phyloP scores from a whole-genome alignment of 345 rosid species.

The Gynandropsis gynandra region DNA sequence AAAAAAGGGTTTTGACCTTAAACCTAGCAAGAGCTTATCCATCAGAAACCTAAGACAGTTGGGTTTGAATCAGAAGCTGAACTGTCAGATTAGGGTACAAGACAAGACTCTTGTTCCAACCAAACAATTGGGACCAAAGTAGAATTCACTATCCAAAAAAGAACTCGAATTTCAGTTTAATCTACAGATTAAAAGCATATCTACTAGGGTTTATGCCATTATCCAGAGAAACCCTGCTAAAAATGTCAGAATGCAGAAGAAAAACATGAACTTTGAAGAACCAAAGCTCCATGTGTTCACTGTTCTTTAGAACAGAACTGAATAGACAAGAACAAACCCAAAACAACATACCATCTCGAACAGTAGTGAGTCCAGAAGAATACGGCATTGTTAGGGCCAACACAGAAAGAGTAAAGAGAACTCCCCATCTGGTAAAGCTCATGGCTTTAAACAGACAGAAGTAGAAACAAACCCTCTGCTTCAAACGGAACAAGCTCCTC shows the following conservation, averaged over 20 bases:
- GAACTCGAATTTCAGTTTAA: no score
- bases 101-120: no score
- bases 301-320: background rate
- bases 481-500: slow-evolving; percentile 2
- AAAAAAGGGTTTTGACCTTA: slow-evolving; percentile 12
- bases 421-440: slow-evolving; percentile 34
- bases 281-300: slow-evolving; percentile 8
- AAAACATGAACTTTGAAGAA: slow-evolving; percentile 10
- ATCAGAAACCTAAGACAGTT: background rate
- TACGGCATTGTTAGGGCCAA: slow-evolving; percentile 35
- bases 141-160: no score
- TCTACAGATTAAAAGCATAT: no score
- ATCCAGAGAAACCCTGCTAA: no score
- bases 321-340: background rate
- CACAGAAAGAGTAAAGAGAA: slow-evolving; percentile 32
- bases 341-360: slow-evolving; percentile 48
- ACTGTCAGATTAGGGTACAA: no score
- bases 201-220: no score
- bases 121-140: no score
- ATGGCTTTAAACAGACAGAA: slow-evolving; percentile 24
- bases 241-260: background rate
- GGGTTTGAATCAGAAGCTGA: no score
- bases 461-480: slow-evolving; percentile 6
- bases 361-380: slow-evolving; percentile 43
- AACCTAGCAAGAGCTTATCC: slow-evolving; percentile 16